Evolutionary conservation across 2,329 filamentous ascomycete genomes (phyloP).

Genomic region (Epichloe brachyelytri): DNA sequence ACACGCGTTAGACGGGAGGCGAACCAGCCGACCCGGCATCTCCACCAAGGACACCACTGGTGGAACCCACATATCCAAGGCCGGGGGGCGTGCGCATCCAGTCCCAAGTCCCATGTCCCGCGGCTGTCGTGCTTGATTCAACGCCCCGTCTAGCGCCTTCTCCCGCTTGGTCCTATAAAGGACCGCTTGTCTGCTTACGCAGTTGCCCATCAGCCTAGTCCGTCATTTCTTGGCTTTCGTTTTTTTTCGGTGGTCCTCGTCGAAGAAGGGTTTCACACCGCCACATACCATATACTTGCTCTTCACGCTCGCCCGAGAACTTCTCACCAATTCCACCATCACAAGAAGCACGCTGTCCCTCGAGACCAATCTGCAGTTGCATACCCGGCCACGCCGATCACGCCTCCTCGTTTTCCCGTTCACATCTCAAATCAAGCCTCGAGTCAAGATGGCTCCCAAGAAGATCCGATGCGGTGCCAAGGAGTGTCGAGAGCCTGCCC

Average conservation of each 20-base stretch:
- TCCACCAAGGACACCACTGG: neutral
- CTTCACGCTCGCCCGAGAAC: neutral
- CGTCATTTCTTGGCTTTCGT: neutral
- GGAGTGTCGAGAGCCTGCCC: conserved; percentile 75
- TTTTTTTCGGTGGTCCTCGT: neutral
- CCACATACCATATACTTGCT: neutral
- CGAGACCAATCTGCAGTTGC: neutral
- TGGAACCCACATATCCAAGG: neutral
- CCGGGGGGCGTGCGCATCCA: neutral
- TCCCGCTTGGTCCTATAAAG: conserved; percentile 6
- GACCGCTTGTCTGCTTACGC: conserved; percentile 7
- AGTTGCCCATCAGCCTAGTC: conserved; percentile 3
- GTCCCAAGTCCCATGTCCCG: neutral
- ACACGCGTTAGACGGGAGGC: neutral
- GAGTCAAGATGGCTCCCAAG: conserved; percentile 48
- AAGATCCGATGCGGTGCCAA: conserved; percentile 80
- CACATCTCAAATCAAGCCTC: neutral
- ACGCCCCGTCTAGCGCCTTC: conserved; percentile 3
- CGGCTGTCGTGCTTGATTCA: conserved; percentile 3
- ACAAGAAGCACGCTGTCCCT: neutral
- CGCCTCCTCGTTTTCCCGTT: neutral
- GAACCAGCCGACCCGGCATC: conserved; percentile 4
- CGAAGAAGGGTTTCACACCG: neutral
- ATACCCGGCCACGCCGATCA: neutral
- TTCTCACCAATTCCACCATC: neutral